A percentile compares a stretch with the other conserved stretches of the same genome.
phyloP scores from a whole-genome alignment of 768 basidiomycete genomes.

The Punctularia strigosozonata region DNA sequence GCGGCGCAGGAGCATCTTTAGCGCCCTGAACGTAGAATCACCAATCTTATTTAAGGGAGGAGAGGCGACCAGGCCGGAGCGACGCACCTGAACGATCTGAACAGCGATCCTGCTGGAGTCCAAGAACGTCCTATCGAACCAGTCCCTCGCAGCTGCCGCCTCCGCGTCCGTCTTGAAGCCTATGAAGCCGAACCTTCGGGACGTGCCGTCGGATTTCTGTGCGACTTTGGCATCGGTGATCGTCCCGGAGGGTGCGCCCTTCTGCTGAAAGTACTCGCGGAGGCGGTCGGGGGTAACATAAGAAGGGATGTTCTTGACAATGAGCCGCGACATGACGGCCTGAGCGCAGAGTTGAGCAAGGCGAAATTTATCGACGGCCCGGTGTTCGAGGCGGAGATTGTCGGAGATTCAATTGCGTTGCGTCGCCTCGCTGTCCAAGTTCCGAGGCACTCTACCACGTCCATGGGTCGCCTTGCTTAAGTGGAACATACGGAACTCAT shows the following conservation, averaged over 20 bases:
- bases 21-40: constrained; percentile 34
- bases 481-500: no score
- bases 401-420: no score
- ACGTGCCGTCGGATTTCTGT: constrained; percentile 62
- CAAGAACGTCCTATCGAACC: constrained; percentile 79
- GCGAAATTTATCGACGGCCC: constrained; percentile 2
- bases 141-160: constrained; percentile 62
- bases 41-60: constrained; percentile 1
- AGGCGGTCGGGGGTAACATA: constrained; percentile 56
- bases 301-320: constrained; percentile 70
- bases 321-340: constrained; percentile 70
- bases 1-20: constrained; percentile 54
- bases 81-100: constrained; percentile 61
- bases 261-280: constrained; percentile 55
- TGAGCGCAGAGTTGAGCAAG: neutral
- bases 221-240: constrained; percentile 86
- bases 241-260: constrained; percentile 45
- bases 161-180: constrained; percentile 79
- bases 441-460: no score
- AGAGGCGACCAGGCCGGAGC: constrained; percentile 1
- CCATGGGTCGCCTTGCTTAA: no score
- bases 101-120: constrained; percentile 71
- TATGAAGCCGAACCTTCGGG: constrained; percentile 84
- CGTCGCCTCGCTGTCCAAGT: no score
- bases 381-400: no score